phyloP scores from a whole-genome alignment of 208 protist genomes.

The Wallacemonas sp. region DNA sequence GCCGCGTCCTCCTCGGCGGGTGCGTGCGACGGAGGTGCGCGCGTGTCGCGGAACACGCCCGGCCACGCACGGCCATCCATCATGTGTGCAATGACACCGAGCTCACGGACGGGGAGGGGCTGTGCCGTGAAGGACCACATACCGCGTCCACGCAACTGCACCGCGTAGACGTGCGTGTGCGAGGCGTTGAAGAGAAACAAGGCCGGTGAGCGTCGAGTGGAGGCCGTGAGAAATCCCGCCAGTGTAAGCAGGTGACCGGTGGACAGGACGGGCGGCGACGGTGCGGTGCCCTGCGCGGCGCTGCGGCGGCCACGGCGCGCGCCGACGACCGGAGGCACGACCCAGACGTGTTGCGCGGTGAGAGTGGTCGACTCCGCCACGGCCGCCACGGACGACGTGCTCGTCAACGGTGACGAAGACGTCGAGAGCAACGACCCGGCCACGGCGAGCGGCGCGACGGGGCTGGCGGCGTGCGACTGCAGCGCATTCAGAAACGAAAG shows the following conservation, averaged over 20 bases:
- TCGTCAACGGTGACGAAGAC: neutral
- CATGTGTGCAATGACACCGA: conserved; percentile 38
- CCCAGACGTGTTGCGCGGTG: conserved; percentile 69
- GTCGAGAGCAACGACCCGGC: conserved; percentile 46
- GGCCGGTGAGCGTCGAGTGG: conserved; percentile 36
- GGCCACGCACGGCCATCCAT: conserved; percentile 46
- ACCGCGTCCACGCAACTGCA: conserved; percentile 61
- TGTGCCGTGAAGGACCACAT: conserved; percentile 54
- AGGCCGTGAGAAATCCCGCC: conserved; percentile 59
- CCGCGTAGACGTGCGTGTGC: conserved; percentile 49
- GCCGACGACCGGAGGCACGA: conserved; percentile 24
- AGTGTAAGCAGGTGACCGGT: conserved; percentile 36
- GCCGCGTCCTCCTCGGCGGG: no score
- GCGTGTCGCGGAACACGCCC: conserved; percentile 21
- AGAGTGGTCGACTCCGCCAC: conserved; percentile 11
- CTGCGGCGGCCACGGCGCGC: neutral
- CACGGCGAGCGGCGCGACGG: conserved; percentile 46
- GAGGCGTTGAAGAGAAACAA: conserved; percentile 49
- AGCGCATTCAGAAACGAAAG: conserved; percentile 74
- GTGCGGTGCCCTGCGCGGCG: neutral
- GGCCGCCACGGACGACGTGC: neutral
- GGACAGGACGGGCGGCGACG: conserved; percentile 5
- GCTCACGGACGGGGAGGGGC: conserved; percentile 20
- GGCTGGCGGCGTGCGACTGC: conserved; percentile 34
- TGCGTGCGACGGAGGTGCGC: neutral